These are phyloP conservation scores for Closterium sp. DNA, from an alignment of 139 green algal species.

Conservation along the genomic window DNA sequence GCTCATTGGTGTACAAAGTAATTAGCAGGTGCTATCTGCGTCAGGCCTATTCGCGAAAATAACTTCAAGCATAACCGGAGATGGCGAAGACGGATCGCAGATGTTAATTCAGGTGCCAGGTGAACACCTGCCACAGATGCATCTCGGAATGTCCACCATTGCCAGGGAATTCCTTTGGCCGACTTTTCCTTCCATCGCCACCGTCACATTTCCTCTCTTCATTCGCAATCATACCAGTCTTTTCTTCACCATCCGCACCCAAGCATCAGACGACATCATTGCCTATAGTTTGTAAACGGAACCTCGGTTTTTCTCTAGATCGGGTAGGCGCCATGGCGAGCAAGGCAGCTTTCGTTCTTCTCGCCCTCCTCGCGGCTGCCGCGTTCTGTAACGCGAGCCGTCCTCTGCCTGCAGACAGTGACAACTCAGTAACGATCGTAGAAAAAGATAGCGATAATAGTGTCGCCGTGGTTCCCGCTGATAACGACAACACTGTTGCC, in stretches of 20 bases:
- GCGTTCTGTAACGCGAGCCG: neutral
- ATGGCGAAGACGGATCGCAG: neutral
- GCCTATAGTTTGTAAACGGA: too few relatives aligned
- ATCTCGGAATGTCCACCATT: neutral
- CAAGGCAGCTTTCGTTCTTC: neutral
- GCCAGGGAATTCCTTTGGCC: neutral
- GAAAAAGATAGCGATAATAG: neutral
- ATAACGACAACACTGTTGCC: neutral
- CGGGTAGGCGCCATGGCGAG: neutral
- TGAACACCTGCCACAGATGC: neutral
- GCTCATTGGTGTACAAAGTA: too few relatives aligned
- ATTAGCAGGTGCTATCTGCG: neutral
- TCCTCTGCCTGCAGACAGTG: neutral
- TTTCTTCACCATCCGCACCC: too few relatives aligned
- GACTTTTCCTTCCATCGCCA: neutral
- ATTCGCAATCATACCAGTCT: too few relatives aligned
- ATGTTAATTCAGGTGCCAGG: neutral
- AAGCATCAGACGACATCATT: too few relatives aligned
- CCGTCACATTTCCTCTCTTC: neutral
- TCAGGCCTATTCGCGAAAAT: neutral
- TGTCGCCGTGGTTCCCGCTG: neutral
- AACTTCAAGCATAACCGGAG: neutral
- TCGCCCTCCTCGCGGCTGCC: neutral
- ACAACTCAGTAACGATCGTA: neutral
- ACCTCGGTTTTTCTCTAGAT: too few relatives aligned